These are phyloP conservation scores for Fagopyrum homotropicum DNA, from an alignment of 148 eudicot species.

Conservation along the genomic window DNA sequence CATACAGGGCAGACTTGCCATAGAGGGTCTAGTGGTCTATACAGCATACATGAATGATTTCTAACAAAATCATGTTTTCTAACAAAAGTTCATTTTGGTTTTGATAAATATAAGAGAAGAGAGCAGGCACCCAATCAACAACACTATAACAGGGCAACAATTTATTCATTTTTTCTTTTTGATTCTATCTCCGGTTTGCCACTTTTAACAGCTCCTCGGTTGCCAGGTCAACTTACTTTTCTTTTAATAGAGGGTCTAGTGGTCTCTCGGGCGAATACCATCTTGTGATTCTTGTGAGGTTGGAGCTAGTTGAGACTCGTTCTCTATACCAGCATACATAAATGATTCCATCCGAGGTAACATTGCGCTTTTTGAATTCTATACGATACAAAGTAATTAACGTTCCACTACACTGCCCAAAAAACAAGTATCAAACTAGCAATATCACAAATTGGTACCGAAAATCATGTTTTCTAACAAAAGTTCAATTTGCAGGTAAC, in stretches of 20 bases:
- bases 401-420: too few species aligned
- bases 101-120: background rate
- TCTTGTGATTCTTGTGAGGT: conserved; percentile 18
- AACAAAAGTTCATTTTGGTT: background rate
- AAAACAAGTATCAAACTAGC: background rate
- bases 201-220: too few species aligned
- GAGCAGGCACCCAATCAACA: background rate
- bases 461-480: background rate
- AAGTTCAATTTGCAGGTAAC: too few species aligned
- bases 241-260: conserved; percentile 65
- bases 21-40: too few species aligned
- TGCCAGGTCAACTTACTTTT: conserved; percentile 42
- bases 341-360: too few species aligned
- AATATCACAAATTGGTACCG: background rate
- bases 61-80: background rate
- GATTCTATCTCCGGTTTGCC: conserved; percentile 34
- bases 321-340: conserved; percentile 34
- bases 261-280: conserved; percentile 88
- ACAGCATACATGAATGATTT: too few species aligned
- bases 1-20: too few species aligned
- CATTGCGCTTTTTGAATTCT: too few species aligned
- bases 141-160: background rate
- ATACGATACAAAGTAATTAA: too few species aligned
- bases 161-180: background rate
- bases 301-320: conserved; percentile 32